Percentiles rank a stretch among this genome's conserved stretches.
phyloP scores from a whole-genome alignment of 2,329 filamentous ascomycete species.

The Stemphylium lycopersici region DNA sequence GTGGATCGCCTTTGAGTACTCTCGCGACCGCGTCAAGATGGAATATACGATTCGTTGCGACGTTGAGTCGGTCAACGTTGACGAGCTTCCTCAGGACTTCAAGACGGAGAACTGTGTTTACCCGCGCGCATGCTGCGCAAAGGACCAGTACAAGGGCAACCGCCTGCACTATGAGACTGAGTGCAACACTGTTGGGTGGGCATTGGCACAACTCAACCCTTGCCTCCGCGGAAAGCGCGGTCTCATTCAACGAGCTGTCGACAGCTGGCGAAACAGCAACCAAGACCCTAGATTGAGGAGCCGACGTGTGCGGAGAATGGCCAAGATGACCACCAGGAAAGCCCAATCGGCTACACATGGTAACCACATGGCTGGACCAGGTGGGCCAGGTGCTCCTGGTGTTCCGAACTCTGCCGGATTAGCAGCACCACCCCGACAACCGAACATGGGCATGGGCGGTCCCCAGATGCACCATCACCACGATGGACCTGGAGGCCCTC shows the following conservation, averaged over 20 bases:
- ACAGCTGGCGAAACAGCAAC: slow-evolving; percentile 99
- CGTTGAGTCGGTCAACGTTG: slow-evolving; percentile 93
- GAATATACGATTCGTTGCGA: slow-evolving; percentile 98
- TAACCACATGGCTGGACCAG: slow-evolving; percentile 71
- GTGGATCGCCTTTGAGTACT: slow-evolving; percentile 99
- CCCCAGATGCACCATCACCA: slow-evolving; percentile 74
- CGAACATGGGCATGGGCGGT: slow-evolving; percentile 71
- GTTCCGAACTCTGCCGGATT: slow-evolving; percentile 70
- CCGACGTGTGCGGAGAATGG: slow-evolving; percentile 89
- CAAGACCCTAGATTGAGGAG: slow-evolving; percentile 91
- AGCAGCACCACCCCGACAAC: slow-evolving; percentile 63
- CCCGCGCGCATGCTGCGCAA: slow-evolving; percentile 89
- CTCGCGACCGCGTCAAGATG: slow-evolving; percentile 96
- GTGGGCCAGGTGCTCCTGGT: slow-evolving; percentile 65
- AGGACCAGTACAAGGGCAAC: slow-evolving; percentile 96
- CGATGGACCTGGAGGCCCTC: slow-evolving; percentile 70
- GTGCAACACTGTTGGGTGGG: slow-evolving; percentile 99
- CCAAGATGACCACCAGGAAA: slow-evolving; percentile 91
- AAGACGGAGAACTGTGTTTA: slow-evolving; percentile 99
- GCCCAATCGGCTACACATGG: slow-evolving; percentile 65
- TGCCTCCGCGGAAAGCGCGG: slow-evolving; percentile 91
- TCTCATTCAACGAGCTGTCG: slow-evolving; percentile 93
- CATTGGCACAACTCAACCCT: slow-evolving; percentile 89
- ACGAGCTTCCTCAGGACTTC: slow-evolving; percentile 83
- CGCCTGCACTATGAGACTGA: slow-evolving; percentile 96